These are phyloP conservation scores for Sanguinoderma infundibulare DNA, from an alignment of 1,284 basidiomycete genomes.

Conservation along the genomic window DNA sequence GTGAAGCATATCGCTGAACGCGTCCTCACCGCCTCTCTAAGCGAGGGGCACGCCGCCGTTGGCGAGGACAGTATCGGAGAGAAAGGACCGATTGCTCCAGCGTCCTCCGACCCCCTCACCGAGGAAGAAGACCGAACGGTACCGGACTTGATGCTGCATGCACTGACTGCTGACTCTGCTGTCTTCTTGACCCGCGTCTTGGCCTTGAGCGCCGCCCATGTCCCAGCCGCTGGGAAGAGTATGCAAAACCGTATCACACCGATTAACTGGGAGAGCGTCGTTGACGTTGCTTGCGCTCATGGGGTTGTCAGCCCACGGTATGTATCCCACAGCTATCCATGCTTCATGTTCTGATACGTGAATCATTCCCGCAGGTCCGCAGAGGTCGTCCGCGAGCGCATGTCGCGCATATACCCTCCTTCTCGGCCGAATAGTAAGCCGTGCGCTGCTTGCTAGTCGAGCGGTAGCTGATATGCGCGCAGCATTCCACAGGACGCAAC, in stretches of 20 bases:
- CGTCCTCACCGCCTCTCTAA: slow-evolving; percentile 18
- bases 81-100: background rate
- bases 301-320: slow-evolving; percentile 46
- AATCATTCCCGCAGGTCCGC: background rate
- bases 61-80: slow-evolving; percentile 1
- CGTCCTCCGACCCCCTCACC: slow-evolving; percentile 29
- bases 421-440: slow-evolving; percentile 21
- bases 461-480: background rate
- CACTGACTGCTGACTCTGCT: slow-evolving; percentile 40
- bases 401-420: slow-evolving; percentile 25
- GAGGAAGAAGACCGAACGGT: slow-evolving; percentile 40
- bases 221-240: slow-evolving; percentile 48
- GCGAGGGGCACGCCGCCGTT: slow-evolving; percentile 1
- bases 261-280: slow-evolving; percentile 52
- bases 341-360: background rate
- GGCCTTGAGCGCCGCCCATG: slow-evolving; percentile 48
- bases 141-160: slow-evolving; percentile 23
- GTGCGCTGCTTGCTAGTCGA: background rate
- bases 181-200: slow-evolving; percentile 49
- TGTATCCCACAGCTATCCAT: slow-evolving; percentile 27
- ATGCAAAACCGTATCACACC: slow-evolving; percentile 57
- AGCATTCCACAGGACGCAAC: slow-evolving; percentile 20
- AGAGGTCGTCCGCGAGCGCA: slow-evolving; percentile 31
- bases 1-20: slow-evolving; percentile 46
- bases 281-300: slow-evolving; percentile 46